Evolutionary conservation across 2,329 filamentous ascomycete species (phyloP).

Genomic region (Sarocladium kiliense): DNA sequence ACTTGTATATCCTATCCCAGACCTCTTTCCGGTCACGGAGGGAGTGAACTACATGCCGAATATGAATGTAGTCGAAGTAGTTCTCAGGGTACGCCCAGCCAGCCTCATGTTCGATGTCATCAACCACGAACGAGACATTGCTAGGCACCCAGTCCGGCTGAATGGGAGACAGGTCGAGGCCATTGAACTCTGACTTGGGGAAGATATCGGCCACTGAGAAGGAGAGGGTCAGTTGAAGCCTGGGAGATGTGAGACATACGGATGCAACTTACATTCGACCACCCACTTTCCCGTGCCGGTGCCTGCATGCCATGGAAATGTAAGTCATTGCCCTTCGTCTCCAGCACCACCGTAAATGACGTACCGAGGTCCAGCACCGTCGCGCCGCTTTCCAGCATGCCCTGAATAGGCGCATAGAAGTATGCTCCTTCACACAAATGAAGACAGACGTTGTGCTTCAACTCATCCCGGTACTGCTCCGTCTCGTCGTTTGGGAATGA

Average conservation of each 20-base stretch:
- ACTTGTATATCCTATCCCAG: slow-evolving; percentile 38
- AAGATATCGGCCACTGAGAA: slow-evolving; percentile 41
- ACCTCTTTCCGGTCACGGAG: slow-evolving; percentile 36
- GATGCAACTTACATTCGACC: slow-evolving; percentile 38
- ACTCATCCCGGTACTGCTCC: slow-evolving; percentile 36
- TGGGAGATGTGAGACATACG: neutral
- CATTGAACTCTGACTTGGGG: slow-evolving; percentile 37
- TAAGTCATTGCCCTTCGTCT: too few species aligned
- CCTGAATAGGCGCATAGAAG: slow-evolving; percentile 40
- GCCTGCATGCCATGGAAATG: slow-evolving; percentile 24
- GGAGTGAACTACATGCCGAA: slow-evolving; percentile 41
- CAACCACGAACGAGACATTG: slow-evolving; percentile 46
- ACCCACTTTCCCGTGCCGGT: slow-evolving; percentile 49
- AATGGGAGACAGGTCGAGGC: slow-evolving; percentile 47
- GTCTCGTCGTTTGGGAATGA: slow-evolving; percentile 38
- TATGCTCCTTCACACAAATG: slow-evolving; percentile 32
- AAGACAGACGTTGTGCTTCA: slow-evolving; percentile 34
- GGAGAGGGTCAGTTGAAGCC: slow-evolving; percentile 12
- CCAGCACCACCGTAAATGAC: too few species aligned
- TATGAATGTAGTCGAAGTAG: slow-evolving; percentile 44
- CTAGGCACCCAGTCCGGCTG: slow-evolving; percentile 46
- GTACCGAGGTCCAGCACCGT: slow-evolving; percentile 43
- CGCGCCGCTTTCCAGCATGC: slow-evolving; percentile 30
- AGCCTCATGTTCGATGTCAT: slow-evolving; percentile 45
- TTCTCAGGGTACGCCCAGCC: slow-evolving; percentile 43